A percentile compares a stretch with the other conserved stretches of the same genome.
phyloP scores from a whole-genome alignment of 192 early-diverging fungal species.

The Mortierella hygrophila region DNA sequence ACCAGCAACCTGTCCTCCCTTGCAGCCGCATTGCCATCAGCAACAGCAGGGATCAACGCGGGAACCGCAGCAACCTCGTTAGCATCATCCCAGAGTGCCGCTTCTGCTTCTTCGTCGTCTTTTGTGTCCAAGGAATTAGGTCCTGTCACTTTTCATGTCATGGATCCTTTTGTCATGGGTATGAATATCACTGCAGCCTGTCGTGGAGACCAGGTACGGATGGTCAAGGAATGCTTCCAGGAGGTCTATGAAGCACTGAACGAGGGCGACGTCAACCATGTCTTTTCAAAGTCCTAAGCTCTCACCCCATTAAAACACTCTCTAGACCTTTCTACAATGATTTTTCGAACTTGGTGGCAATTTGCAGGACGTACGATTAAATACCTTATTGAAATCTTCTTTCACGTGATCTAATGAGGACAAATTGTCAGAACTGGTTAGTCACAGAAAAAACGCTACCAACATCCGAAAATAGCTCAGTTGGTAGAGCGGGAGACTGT shows the following conservation, averaged over 20 bases:
- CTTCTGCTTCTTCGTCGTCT: not conserved
- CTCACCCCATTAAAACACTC: not conserved
- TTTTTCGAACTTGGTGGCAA: not conserved
- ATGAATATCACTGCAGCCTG: conserved; percentile 23
- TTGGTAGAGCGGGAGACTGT: conserved; percentile 81
- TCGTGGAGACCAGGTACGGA: conserved; percentile 20
- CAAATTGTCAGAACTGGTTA: no score
- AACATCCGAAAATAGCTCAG: conserved; percentile 66
- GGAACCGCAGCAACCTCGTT: not conserved
- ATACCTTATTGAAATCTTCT: not conserved
- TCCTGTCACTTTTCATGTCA: conserved; percentile 22
- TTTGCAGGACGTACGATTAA: not conserved
- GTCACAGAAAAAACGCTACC: not conserved
- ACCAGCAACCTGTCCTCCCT: not conserved
- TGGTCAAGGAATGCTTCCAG: conserved; percentile 44
- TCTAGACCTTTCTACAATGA: not conserved
- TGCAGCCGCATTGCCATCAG: not conserved
- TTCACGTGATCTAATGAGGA: not conserved
- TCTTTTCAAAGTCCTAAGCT: conserved; percentile 13
- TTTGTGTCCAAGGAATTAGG: not conserved
- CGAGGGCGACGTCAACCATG: conserved; percentile 46
- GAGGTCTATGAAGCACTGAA: conserved; percentile 43
- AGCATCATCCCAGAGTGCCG: not conserved
- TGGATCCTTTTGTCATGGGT: conserved; percentile 43
- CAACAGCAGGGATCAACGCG: not conserved